Base-by-base conservation (phyloP, 768 basidiomycete species). In the Scleroderma bovista region DNA sequence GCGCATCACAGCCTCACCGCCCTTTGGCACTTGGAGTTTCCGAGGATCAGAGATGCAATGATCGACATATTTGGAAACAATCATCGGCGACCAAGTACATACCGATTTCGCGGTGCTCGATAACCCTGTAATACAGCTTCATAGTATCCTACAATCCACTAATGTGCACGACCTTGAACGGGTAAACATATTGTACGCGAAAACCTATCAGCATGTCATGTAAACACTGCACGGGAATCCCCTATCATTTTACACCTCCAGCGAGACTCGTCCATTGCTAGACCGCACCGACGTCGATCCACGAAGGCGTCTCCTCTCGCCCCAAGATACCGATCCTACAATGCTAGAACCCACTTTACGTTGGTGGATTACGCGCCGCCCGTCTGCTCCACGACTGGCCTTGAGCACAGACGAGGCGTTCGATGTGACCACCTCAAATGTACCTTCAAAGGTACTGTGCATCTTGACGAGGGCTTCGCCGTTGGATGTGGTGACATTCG, bases 401-500 rank as follows among this genome's bases (percentile, higher is more conserved):
- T 26, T 11, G 19, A 43, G 3, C 29, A 8, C 38, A 1, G 57
- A 32, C 1, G 36, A 39, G 0, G 20, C 3, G 1, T 66, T 66
- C 8, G 61, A 61, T 33, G 72, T 68, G 33, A 40, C 13, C 22
- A 72, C 52, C 6, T 53, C 54, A 53, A 71, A 75, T 17, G 47
- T 46, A 36, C 76, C 76, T 46, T 78, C 74, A 46, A 60, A 77
- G 15, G 71, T 61, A 3, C 57, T 45, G 9, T 70, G 69, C 46
- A 75, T 61, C 31, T 13, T 33, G 2, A 67, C 62, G 9, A 22
- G 39, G 6, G 61, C 69, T 0, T 46, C 42, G 0, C 50, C 26
- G 37, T 77, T 76, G 4, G 72, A 67, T 13, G 75, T 71, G 10
- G 22, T 44, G 22, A 38, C 69, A 3, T 57, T 51, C n/a, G 72